Evolutionary conservation across 805 yeast species (phyloP).

Genomic region (Hemisphaericaspora nanyangensis): DNA sequence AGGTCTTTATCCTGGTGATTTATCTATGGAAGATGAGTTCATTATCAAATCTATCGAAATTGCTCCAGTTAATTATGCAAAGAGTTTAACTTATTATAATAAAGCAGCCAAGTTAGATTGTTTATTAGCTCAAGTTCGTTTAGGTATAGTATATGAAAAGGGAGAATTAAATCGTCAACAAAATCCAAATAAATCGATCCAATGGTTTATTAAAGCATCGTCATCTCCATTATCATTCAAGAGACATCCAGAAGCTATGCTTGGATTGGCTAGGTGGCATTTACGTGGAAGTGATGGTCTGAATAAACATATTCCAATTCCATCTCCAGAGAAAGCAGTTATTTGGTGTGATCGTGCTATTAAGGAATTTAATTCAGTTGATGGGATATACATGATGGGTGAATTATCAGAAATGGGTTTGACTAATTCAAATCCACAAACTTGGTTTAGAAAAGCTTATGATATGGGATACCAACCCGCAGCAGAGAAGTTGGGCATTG

Average conservation of each 20-base stretch:
- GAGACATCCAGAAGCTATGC: conserved; percentile 44
- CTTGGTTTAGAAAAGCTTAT: conserved; percentile 33
- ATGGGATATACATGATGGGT: conserved; percentile 40
- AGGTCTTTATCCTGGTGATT: conserved; percentile 43
- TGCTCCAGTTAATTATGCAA: conserved; percentile 42
- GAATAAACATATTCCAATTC: conserved; percentile 32
- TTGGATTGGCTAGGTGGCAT: conserved; percentile 42
- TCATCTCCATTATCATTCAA: conserved; percentile 35
- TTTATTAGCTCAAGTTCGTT: conserved; percentile 37
- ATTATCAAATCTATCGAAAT: conserved; percentile 28
- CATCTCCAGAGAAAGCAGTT: conserved; percentile 34
- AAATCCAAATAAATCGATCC: conserved; percentile 40
- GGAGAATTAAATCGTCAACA: conserved; percentile 39
- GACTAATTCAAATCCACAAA: conserved; percentile 21
- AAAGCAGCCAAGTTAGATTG: conserved; percentile 39
- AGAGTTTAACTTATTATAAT: conserved; percentile 39
- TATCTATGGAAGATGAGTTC: conserved; percentile 33
- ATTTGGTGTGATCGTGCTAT: conserved; percentile 44
- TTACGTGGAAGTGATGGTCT: conserved; percentile 31
- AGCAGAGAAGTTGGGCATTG: conserved; percentile 15
- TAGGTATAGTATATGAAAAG: conserved; percentile 39
- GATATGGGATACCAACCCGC: conserved; percentile 31
- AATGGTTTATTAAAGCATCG: conserved; percentile 42
- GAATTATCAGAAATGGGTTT: conserved; percentile 35
- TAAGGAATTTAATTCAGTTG: conserved; percentile 34